Evolutionary conservation across 768 basidiomycete species (phyloP), one percentile per base, ranked within the genome.

Genomic region (Trametes maxima): DNA sequence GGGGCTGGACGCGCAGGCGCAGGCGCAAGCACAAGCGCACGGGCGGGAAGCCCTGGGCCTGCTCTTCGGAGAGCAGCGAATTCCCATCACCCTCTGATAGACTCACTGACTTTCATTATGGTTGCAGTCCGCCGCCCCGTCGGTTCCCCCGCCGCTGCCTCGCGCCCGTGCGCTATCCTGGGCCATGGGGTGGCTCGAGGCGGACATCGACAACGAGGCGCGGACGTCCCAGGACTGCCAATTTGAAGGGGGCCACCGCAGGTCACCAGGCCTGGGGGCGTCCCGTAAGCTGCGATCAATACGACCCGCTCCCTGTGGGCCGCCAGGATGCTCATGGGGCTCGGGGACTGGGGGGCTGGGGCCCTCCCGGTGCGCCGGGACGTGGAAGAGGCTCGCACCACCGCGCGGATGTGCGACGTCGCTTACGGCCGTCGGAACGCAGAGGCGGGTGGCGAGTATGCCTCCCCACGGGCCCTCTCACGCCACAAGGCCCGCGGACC

Each of bases 401-500:
- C 22, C 22, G 37, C 24, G 28, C 48, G 24, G 12, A 8, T 22
- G 50, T 22, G 51, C 35, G 49, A 52, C 50, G 33, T 53, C 58
- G 49, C 58, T 25, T 53, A 24, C 33, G 33, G 13, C 42, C 35
- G 19, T 40, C 52, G 48, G 49, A 19, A 17, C 57, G 21, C 42
- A n/a, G 24, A 28, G 52, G 17, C 44, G 52, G 59, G 46, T 54
- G 59, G 53, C 59, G 36, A 60, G 59, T 58, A 54, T 54, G 59
- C 21, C 13, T 60, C 28, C 59, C 25, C 59, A 60, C 36, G 45
- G 46, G 14, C 14, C 24, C 45, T 62, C 60, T 25, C 60, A 62
- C 60, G 60, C 60, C 60, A 62, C 60, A 51, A 62, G 42, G 60
- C 54, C 54, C 33, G 42, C 60, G 60, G 60, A 35, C 40, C 35